phyloP scores from a whole-genome alignment of 805 yeast genomes.

The Cyberlindnera galapagoensis region DNA sequence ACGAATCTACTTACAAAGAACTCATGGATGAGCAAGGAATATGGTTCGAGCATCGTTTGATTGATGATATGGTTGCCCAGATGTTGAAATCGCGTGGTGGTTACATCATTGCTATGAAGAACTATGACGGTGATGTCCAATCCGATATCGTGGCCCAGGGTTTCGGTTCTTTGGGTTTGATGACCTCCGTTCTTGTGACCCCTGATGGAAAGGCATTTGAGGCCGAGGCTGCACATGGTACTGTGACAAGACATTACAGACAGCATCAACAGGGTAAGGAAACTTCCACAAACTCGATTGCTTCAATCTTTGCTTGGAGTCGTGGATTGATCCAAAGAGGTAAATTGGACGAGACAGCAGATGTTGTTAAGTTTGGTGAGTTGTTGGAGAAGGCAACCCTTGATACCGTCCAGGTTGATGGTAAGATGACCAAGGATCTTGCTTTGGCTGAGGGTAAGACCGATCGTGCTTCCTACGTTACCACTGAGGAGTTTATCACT shows the following conservation, averaged over 20 bases:
- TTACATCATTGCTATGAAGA: constrained; percentile 90
- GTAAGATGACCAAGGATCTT: constrained; percentile 93
- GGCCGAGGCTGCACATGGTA: constrained; percentile 98
- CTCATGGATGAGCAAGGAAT: constrained; percentile 75
- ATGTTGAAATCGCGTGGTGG: constrained; percentile 97
- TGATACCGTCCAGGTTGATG: constrained; percentile 78
- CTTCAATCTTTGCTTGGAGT: constrained; percentile 96
- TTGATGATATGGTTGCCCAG: constrained; percentile 99
- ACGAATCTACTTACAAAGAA: constrained; percentile 59
- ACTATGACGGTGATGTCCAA: constrained; percentile 97
- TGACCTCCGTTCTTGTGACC: constrained; percentile 96
- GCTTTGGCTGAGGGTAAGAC: constrained; percentile 88
- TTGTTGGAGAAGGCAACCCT: constrained; percentile 75
- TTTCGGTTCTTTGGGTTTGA: constrained; percentile 91
- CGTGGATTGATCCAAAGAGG: constrained; percentile 94
- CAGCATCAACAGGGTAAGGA: constrained; percentile 95
- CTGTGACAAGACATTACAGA: constrained; percentile 95
- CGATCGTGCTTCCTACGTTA: constrained; percentile 73
- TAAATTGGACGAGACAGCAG: constrained; percentile 78
- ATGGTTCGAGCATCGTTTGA: constrained; percentile 95
- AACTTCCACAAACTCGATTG: constrained; percentile 95
- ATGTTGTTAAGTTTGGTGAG: constrained; percentile 74
- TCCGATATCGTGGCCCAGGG: constrained; percentile 98
- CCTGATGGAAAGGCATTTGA: constrained; percentile 96
- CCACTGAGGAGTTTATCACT: constrained; percentile 86